Evolutionary conservation across 2,329 filamentous ascomycete species (phyloP), one percentile per base, ranked within the genome.

Genomic region (Paraphaeosphaeria minitans): DNA sequence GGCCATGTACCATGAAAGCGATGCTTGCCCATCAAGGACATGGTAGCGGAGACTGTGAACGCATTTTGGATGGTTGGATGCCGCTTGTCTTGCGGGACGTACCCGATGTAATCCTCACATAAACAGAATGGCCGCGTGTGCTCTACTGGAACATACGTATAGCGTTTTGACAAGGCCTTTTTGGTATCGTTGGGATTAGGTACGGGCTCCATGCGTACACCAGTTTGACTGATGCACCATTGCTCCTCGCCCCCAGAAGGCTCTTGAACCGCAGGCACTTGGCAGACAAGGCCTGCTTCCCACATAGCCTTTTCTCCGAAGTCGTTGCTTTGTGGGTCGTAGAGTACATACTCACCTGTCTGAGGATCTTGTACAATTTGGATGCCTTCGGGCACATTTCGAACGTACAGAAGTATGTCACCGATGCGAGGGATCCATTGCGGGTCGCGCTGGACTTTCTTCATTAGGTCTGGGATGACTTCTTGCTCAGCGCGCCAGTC

Each of bases 171-270:
- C 2, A 79, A 74, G 6, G 76, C 75, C 65, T 87, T 88, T 63
- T 84, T 77, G 0, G 46, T 57, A 16, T 77, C 75, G 61, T 84
- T 81, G 0, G 83, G 81, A 59, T 85, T 74, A 0, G 85, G 80
- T 13, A 87, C 71, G 0, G 83, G 84, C 63, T 88, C 85, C 1
- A 88, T 76, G 0, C 85, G 81, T 57, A 85, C 83, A 0, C 85
- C 85, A 27, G 81, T 81, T 57, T 81, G 80, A 55, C 80, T 83
- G 13, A 85, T 70, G 13, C 74, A 65, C 48, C 82, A 80, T 0
- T 72, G 53, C 2, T 78, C 72, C 13, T 79, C 69, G 4, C 73
- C 63, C n/a, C 80, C 74, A 16, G 81, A 73, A 1, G 72, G 66
- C 0, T 78, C 66, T 4, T 27, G 24, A 6, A 27, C 24, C 1